Base-by-base conservation (phyloP, 768 basidiomycete genomes). In the Auricularia heimuer region DNA sequence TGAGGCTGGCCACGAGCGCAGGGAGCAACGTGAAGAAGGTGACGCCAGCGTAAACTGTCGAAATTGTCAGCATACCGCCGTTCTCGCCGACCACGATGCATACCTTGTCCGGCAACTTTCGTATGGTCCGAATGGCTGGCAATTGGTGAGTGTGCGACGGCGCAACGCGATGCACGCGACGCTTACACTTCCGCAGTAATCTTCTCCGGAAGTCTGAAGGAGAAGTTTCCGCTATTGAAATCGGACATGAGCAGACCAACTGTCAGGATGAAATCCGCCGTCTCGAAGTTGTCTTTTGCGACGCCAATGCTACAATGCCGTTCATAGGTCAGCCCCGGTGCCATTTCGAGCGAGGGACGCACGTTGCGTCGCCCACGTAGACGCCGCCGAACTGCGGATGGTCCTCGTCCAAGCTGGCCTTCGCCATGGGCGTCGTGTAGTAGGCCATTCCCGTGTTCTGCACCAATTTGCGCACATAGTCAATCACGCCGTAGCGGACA, bases 381-480 rank as follows among this genome's bases (percentile, higher is more conserved):
- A 60, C 56, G 56, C 56, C 56, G 29, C 29, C 56, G 3, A 60
- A 60, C 24, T n/a, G 56, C 56, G 21, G 24, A 14, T 60, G 8
- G 24, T 60, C 18, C 56, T 60, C 56, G 33, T 60, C 56, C 24
- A 60, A 8, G 34, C 11, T 24, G 24, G 29, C 21, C 74, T 93
- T 94, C 10, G 91, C 93, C 89, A 92, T 92, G 0, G 89, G 89
- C 0, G 89, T 80, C 2, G 84, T 78, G 71, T 86, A 91, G 3
- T 91, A 87, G 0, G 88, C 85, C 75, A 88, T 89, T 3, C 81
- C 82, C 1, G 90, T 92, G 62, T 79, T 78, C 64, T 78, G 75
- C 62, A 87, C 71, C 58, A 95, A 79, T 16, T 89, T 84, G 51
- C 80, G 78, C 8, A 86, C 77, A 72, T 90, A 87, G 4, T 81